Conservation (phyloP, 129 eudicot species). For the Oenanthe sinensis region DNA sequence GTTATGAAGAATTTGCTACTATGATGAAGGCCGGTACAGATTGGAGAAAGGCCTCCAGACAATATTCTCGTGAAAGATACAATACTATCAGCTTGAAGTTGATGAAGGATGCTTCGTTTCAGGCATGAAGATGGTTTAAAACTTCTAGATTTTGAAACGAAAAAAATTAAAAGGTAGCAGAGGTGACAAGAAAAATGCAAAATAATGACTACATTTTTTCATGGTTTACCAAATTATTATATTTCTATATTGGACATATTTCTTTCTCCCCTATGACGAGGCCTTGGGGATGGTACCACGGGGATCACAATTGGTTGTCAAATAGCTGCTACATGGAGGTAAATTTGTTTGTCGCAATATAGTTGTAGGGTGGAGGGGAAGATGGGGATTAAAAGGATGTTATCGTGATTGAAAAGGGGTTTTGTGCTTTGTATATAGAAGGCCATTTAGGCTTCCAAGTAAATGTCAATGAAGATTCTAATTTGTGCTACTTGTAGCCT, state of each 20-base stretch:
- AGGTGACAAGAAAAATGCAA: neutral
- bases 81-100: constrained; percentile 58
- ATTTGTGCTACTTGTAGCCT: neutral
- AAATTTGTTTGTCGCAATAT: neutral
- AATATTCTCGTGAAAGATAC: constrained; percentile 67
- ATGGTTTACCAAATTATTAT: neutral
- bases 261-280: neutral
- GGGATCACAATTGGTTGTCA: neutral
- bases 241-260: neutral
- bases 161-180: neutral
- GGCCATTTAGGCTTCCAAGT: neutral
- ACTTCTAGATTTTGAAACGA: no score
- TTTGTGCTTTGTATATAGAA: neutral
- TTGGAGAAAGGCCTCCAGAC: constrained; percentile 83
- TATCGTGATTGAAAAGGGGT: neutral
- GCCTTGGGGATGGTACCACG: neutral
- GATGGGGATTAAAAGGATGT: neutral
- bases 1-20: constrained; percentile 69
- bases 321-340: neutral
- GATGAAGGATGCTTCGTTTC: constrained; percentile 53
- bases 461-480: neutral
- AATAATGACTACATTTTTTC: neutral
- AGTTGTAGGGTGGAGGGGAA: constrained; percentile 1
- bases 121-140: constrained; percentile 27
- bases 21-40: constrained; percentile 94